These are phyloP conservation scores for Clavispora phyllophila DNA, from an alignment of 805 yeast genomes.

Conservation along the genomic window DNA sequence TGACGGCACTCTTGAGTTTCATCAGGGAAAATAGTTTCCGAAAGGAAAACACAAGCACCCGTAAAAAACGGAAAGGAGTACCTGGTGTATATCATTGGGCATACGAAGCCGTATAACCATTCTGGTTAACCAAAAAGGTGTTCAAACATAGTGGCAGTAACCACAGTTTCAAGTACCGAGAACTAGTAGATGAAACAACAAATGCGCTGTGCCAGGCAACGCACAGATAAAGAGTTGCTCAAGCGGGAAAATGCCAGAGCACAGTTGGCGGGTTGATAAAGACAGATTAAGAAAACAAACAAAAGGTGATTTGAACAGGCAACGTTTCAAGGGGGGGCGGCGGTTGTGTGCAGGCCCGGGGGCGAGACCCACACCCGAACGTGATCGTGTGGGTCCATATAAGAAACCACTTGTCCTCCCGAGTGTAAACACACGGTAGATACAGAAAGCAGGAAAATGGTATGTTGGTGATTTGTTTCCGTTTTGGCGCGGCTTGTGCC, in stretches of 20 bases:
- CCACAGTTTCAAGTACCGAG: too few species aligned
- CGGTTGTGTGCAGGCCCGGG: slow-evolving; percentile 1
- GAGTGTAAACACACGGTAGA: neutral
- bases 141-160: too few species aligned
- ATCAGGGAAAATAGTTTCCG: too few species aligned
- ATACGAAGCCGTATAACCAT: too few species aligned
- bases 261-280: neutral
- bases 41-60: too few species aligned
- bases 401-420: neutral
- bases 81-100: too few species aligned
- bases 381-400: neutral
- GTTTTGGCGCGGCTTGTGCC: neutral
- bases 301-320: neutral
- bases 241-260: neutral
- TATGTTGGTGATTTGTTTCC: neutral
- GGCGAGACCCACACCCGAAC: neutral
- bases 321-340: slow-evolving; percentile 1
- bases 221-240: too few species aligned
- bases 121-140: too few species aligned
- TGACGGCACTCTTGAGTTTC: too few species aligned
- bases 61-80: too few species aligned
- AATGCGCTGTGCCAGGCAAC: too few species aligned
- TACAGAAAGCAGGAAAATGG: neutral
- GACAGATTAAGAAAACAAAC: neutral
- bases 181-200: too few species aligned